A percentile compares a stretch with the other conserved stretches of the same genome.
Evolutionary conservation across 192 early-diverging fungal species (phyloP).

Genomic region (Backusella sp.): DNA sequence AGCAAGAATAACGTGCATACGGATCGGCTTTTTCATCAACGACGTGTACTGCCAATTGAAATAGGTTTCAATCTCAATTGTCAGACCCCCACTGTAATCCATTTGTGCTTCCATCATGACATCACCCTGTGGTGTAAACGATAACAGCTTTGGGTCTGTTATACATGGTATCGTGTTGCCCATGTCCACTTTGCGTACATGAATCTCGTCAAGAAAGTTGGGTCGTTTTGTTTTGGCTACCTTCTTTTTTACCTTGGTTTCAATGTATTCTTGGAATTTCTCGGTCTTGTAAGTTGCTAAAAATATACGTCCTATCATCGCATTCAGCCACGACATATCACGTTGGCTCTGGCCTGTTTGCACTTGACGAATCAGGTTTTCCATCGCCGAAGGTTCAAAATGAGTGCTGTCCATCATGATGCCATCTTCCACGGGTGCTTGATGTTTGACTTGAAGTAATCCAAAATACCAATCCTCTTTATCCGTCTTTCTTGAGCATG

Average conservation of each 20-base stretch:
- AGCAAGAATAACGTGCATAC: conserved; percentile 77
- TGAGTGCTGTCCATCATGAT: conserved; percentile 34
- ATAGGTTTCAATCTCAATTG: conserved; percentile 71
- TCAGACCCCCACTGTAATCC: conserved; percentile 77
- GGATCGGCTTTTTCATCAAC: conserved; percentile 52
- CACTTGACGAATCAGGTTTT: conserved; percentile 44
- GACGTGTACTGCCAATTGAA: conserved; percentile 33
- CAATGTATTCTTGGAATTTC: conserved; percentile 55
- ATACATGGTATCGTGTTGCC: conserved; percentile 80
- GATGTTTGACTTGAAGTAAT: conserved; percentile 61
- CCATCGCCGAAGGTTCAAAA: conserved; percentile 40
- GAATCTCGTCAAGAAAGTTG: conserved; percentile 78
- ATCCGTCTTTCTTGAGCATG: conserved; percentile 60
- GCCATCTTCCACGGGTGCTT: conserved; percentile 45
- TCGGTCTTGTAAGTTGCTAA: conserved; percentile 68
- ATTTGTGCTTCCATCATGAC: conserved; percentile 75
- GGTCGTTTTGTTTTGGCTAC: conserved; percentile 65
- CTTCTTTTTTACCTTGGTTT: conserved; percentile 65
- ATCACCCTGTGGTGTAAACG: conserved; percentile 67
- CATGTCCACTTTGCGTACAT: conserved; percentile 72
- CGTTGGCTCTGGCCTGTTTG: conserved; percentile 51
- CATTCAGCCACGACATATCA: conserved; percentile 77
- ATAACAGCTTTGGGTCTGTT: conserved; percentile 70
- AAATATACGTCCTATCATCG: conserved; percentile 78
- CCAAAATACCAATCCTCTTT: conserved; percentile 95